phyloP scores from a whole-genome alignment of 805 yeast species.

The Kockiozyma suomiensis region DNA sequence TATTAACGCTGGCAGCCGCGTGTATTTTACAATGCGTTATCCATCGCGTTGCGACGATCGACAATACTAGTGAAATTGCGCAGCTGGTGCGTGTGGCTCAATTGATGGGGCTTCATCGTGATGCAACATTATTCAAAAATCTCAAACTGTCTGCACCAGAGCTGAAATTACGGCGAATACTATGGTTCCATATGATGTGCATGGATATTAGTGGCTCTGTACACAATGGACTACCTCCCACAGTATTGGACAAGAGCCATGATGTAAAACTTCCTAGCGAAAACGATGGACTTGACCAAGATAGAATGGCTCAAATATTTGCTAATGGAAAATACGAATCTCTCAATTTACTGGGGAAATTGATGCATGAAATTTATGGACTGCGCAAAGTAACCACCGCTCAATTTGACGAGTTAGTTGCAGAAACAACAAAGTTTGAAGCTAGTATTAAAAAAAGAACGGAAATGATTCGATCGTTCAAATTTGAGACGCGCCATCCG shows the following conservation, averaged over 20 bases:
- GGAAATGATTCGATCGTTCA: not conserved
- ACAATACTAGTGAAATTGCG: slow-evolving; percentile 18
- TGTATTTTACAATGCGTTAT: slow-evolving; percentile 12
- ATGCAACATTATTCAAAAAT: slow-evolving; percentile 21
- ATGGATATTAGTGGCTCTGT: slow-evolving; percentile 25
- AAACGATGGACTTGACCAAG: slow-evolving; percentile 14
- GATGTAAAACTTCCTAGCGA: slow-evolving; percentile 26
- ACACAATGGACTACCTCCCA: slow-evolving; percentile 24
- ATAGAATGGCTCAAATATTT: slow-evolving; percentile 12
- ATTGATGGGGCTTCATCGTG: slow-evolving; percentile 31
- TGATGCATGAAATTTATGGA: slow-evolving; percentile 23
- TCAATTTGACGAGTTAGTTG: slow-evolving; percentile 8
- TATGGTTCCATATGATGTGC: slow-evolving; percentile 26
- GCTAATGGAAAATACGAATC: slow-evolving; percentile 17
- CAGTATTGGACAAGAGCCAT: not conserved
- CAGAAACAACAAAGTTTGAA: slow-evolving; percentile 3
- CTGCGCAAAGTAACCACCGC: not conserved
- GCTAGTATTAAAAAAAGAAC: not conserved
- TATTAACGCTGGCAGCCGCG: slow-evolving; percentile 14
- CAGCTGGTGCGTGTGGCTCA: slow-evolving; percentile 24
- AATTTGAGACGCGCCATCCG: slow-evolving; percentile 15
- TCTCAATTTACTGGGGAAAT: slow-evolving; percentile 5
- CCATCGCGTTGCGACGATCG: slow-evolving; percentile 13
- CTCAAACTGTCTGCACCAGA: not conserved
- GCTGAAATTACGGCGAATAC: slow-evolving; percentile 9